Conservation (phyloP, 768 basidiomycete species). For the Leccinum arenicola region DNA sequence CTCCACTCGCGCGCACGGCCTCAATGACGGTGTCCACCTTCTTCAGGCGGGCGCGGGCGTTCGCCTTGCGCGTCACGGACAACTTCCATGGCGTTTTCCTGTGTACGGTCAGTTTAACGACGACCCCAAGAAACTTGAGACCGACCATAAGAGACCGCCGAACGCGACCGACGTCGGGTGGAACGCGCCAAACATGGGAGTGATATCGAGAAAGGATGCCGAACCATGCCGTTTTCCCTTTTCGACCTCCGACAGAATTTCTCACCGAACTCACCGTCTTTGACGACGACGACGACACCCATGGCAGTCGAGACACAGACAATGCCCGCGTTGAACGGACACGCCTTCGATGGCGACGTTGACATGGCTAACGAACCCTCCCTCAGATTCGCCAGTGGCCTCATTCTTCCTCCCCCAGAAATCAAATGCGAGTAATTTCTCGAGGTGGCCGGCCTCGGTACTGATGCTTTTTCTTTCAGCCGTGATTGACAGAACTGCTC, state of each 20-base stretch:
- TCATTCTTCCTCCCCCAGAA: constrained; percentile 95
- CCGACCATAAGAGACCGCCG: constrained; percentile 84
- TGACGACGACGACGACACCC: constrained; percentile 27
- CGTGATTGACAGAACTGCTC: constrained; percentile 94
- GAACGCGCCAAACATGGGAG: constrained; percentile 81
- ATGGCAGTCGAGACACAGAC: constrained; percentile 49
- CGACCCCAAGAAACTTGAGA: not conserved
- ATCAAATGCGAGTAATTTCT: constrained; percentile 67
- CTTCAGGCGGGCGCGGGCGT: constrained; percentile 84
- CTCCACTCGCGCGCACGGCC: constrained; percentile 77
- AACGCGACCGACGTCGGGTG: constrained; percentile 61
- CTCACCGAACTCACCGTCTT: constrained; percentile 7
- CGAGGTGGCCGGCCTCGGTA: not conserved
- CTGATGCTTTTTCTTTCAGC: constrained; percentile 41
- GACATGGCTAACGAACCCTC: constrained; percentile 39
- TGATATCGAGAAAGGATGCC: constrained; percentile 8
- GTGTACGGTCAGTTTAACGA: constrained; percentile 5
- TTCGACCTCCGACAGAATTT: constrained; percentile 27
- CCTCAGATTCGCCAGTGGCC: constrained; percentile 68
- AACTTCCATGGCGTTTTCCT: constrained; percentile 97
- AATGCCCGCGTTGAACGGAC: constrained; percentile 41
- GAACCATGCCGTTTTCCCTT: constrained; percentile 19
- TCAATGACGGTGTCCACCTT: constrained; percentile 93
- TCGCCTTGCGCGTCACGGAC: constrained; percentile 88
- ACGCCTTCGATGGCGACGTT: constrained; percentile 38